Evolutionary conservation across 345 rosid species (phyloP).

Genomic region (Viola odorata): DNA sequence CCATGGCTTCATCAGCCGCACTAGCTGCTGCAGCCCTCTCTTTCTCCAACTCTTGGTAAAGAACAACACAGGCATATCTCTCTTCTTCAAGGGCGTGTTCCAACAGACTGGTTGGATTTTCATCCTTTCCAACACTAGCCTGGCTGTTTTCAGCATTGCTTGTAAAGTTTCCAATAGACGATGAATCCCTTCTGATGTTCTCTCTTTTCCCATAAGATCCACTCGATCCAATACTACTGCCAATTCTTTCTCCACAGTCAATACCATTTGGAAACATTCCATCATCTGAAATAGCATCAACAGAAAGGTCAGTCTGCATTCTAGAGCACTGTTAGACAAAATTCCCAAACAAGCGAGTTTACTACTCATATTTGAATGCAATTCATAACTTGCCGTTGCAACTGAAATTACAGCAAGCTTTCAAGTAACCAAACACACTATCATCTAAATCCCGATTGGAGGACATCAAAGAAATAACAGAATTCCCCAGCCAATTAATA

Average conservation of each 20-base stretch:
- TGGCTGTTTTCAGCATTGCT: slow-evolving; percentile 8
- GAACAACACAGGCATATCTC: slow-evolving; percentile 15
- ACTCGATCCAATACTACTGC: slow-evolving; percentile 22
- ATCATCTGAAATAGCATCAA: slow-evolving; percentile 25
- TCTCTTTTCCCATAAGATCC: slow-evolving; percentile 24
- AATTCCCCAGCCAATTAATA: not conserved
- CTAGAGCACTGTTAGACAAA: not conserved
- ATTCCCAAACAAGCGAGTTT: not conserved
- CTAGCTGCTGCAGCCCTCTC: slow-evolving; percentile 34
- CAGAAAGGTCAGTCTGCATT: slow-evolving; percentile 17
- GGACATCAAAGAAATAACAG: not conserved
- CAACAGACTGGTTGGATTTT: slow-evolving; percentile 11
- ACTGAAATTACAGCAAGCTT: slow-evolving; percentile 3
- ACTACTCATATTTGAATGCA: too few species aligned
- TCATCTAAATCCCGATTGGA: not conserved
- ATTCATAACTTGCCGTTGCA: too few species aligned
- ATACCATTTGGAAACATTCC: slow-evolving; percentile 21
- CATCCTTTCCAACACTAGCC: slow-evolving; percentile 4
- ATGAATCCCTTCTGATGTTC: slow-evolving; percentile 14
- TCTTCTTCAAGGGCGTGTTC: slow-evolving; percentile 17
- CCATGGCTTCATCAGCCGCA: slow-evolving; percentile 33
- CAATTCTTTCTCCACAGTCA: slow-evolving; percentile 15
- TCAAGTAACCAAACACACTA: not conserved
- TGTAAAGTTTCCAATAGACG: slow-evolving; percentile 18
- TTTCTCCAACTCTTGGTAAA: slow-evolving; percentile 26